phyloP scores from a whole-genome alignment of 179 eudicot species.

The Heliamphora pulchella region DNA sequence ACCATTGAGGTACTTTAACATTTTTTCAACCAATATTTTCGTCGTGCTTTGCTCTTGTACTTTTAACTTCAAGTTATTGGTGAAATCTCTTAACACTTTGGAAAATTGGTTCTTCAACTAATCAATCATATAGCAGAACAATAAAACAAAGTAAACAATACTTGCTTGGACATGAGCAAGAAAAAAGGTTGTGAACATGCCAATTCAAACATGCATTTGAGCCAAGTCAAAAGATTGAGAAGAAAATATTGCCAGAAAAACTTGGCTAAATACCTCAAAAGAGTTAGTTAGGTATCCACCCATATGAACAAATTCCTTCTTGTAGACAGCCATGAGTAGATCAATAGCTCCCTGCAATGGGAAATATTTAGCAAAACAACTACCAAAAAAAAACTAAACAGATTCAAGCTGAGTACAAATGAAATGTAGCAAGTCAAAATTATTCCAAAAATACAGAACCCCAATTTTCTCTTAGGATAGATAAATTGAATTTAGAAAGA shows the following conservation, averaged over 20 bases:
- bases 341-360: constrained; percentile 25
- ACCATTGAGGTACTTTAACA: background rate
- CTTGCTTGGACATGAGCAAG: background rate
- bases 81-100: too few relatives aligned
- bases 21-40: too few relatives aligned
- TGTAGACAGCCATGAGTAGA: constrained; percentile 22
- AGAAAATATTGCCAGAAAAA: background rate
- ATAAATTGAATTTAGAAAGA: background rate
- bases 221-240: background rate
- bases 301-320: constrained; percentile 19
- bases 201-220: constrained; percentile 1
- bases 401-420: background rate
- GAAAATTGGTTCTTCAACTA: too few relatives aligned
- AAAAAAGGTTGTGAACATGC: background rate
- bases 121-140: background rate
- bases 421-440: background rate
- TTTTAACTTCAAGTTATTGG: too few relatives aligned
- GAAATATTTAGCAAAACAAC: constrained; percentile 5
- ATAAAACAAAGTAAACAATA: background rate
- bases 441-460: constrained; percentile 4
- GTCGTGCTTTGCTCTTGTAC: too few relatives aligned
- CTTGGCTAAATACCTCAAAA: constrained; percentile 14
- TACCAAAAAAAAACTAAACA: background rate
- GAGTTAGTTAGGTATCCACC: constrained; percentile 24
- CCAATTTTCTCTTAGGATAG: background rate